These are phyloP conservation scores for Plantago coronopus DNA, from an alignment of 305 asterid genomes.

Conservation along the genomic window DNA sequence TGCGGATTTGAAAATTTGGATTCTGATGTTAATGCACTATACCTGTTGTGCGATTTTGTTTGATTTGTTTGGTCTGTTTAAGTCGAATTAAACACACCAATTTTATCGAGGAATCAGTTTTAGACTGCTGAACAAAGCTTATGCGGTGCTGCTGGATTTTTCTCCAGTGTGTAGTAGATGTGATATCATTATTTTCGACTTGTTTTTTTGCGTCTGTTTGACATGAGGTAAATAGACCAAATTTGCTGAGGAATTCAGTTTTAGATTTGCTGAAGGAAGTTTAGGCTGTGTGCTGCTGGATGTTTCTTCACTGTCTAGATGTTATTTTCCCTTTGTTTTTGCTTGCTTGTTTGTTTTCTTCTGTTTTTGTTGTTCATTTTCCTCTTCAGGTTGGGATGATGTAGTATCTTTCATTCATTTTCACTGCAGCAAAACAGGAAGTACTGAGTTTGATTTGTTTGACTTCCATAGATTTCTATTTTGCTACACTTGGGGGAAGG, in stretches of 20 bases:
- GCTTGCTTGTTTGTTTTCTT: constrained; percentile 8
- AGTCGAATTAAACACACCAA: background rate
- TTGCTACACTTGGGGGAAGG: constrained; percentile 21
- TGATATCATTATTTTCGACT: background rate
- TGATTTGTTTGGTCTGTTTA: background rate
- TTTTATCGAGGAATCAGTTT: background rate
- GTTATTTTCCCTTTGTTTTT: background rate
- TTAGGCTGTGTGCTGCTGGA: background rate
- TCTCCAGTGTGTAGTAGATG: constrained; percentile 1
- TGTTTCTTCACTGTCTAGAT: background rate
- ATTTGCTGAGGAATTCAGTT: background rate
- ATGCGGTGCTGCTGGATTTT: background rate
- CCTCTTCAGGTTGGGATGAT: background rate
- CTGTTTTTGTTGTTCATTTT: background rate
- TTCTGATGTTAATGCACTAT: background rate
- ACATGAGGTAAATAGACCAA: background rate
- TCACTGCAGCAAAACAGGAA: background rate
- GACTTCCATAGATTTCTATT: constrained; percentile 15
- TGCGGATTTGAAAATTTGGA: background rate
- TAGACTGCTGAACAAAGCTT: background rate
- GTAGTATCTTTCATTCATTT: background rate
- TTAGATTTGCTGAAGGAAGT: background rate
- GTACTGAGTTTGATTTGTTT: constrained; percentile 2
- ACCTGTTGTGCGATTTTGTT: background rate
- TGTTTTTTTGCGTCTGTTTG: background rate